Base-by-base conservation (phyloP, 2,329 filamentous ascomycete genomes). In the Microascus cirrosus region DNA sequence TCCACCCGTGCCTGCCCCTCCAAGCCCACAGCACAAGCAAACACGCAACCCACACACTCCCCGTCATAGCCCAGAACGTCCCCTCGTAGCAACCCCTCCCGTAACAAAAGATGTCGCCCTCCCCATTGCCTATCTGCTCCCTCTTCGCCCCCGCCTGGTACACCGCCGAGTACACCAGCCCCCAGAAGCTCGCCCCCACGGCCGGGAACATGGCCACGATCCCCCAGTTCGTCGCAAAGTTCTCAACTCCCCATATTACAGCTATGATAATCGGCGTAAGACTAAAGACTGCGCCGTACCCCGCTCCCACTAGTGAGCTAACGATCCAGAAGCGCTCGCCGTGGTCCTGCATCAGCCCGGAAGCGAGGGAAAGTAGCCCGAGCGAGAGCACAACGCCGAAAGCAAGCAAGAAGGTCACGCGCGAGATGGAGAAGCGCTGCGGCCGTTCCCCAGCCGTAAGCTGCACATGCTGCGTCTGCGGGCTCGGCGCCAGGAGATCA, bases 221-320 rank as follows among this genome's bases (percentile, higher is more conserved):
- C 11, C 94, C 94, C 85, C 93, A 99, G 66, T 99, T 97, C 0
- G 94, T 99, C 59, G 90, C 94, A 68, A 99, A 97, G 69, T 97
- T 99, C 75, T 97, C 92, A 0, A 96, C 91, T 28, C 94, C 94
- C 94, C 94, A 99, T 53, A 99, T 93, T 11, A 96, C 91, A n/a
- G 86, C 90, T 64, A 96, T 87, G 59, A 97, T 89, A 62, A 97
- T 92, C 2, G 94, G 94, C 0, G 89, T 88, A 6, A 97, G 80
- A 54, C 84, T 88, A 75, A 97, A 99, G 24, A 92, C 83, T 35
- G 92, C 92, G 52, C 94, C 94, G 68, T 99, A 97, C 52, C 94
- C 94, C 1, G 91, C 86, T 7, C 94, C 94, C 7, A 99, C 84
- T 1, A 92, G 79, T 0, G 87, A 83, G 0, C 90, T 95, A 10